Conservation (phyloP, 208 protist genomes). For the Leishmania tropica region DNA sequence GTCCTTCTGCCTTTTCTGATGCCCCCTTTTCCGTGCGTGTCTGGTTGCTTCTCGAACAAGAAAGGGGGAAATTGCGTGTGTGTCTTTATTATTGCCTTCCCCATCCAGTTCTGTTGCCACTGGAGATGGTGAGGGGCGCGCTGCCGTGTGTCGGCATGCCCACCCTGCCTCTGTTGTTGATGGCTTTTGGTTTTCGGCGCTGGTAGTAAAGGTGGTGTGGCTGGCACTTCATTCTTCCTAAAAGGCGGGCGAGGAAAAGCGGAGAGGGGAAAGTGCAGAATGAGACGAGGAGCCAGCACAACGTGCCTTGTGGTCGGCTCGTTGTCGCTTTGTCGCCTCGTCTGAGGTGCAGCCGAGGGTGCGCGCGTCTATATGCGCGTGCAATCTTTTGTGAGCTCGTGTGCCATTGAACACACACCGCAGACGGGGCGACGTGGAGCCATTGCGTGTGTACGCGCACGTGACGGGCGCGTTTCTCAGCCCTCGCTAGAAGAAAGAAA, state of each 20-base stretch:
- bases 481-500: background rate
- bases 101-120: background rate
- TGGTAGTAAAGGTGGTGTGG: background rate
- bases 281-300: background rate
- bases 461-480: background rate
- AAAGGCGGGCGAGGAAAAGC: background rate
- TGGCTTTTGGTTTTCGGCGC: background rate
- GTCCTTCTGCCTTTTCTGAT: background rate
- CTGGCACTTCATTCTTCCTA: background rate
- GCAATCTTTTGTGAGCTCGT: background rate
- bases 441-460: background rate
- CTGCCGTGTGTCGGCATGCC: background rate
- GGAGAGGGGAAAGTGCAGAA: background rate
- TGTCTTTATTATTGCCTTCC: background rate
- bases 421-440: background rate
- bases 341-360: slow-evolving; percentile 2
- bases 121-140: background rate
- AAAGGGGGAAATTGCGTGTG: background rate
- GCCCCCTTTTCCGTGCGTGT: background rate
- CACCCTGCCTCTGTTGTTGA: background rate
- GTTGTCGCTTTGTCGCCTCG: background rate
- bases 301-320: background rate
- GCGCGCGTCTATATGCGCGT: background rate
- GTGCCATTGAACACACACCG: background rate
- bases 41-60: background rate